Evolutionary conservation across 2,329 filamentous ascomycete genomes (phyloP).

Genomic region (Cryphonectria parasitica): DNA sequence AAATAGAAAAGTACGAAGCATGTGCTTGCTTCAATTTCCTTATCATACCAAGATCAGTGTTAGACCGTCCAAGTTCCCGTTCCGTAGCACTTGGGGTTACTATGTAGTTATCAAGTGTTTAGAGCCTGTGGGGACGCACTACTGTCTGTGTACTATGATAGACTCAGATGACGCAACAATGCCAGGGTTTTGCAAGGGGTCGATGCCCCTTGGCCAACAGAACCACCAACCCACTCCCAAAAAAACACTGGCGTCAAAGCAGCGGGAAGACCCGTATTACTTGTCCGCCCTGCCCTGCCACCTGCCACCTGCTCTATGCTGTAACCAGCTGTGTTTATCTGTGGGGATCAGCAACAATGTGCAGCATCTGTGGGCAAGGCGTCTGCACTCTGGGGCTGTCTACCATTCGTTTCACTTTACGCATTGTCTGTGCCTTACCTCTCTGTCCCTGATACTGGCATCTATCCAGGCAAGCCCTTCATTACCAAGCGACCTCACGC

Average conservation of each 20-base stretch:
- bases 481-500: background rate
- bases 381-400: background rate
- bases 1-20: background rate
- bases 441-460: background rate
- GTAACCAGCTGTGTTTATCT: background rate
- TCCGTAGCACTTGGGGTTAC: background rate
- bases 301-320: background rate
- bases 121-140: background rate
- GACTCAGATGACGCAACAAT: background rate
- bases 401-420: background rate
- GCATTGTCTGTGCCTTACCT: background rate
- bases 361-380: no score
- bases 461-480: background rate
- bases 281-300: background rate
- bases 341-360: background rate
- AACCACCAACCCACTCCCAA: background rate
- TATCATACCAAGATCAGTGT: background rate
- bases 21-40: background rate
- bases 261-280: conserved; percentile 4
- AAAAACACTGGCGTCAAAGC: background rate
- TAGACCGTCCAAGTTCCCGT: background rate
- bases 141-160: background rate
- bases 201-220: background rate
- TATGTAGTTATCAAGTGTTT: background rate
- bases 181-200: background rate